Base-by-base conservation (phyloP, 2,329 filamentous ascomycete species). In the Fusarium xylarioides region DNA sequence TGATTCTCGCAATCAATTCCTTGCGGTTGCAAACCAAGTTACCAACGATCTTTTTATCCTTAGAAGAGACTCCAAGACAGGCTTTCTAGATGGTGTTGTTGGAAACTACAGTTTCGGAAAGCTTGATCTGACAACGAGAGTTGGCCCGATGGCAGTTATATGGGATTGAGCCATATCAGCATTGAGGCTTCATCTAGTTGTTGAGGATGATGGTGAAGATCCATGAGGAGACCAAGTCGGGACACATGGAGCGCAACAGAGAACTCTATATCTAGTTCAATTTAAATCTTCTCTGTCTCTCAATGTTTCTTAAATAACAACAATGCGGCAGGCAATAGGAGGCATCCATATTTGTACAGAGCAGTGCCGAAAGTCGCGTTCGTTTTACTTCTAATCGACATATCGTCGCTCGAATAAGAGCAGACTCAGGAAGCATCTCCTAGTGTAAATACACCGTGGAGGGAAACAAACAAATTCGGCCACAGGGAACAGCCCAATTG, bases 391-490 rank as follows among this genome's bases (percentile, higher is more conserved):
- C 19, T 0, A 38, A 12, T 38, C 3, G 19, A 21, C 11, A 4
- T 19, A 38, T 12, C 21, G 11, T 21, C 37, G 11, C 19, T 21
- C 7, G 3, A 38, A 21, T 1, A 38, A 38, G 19, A 38, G 19
- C 37, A 38, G 0, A 11, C 11, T 37, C 30, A 30, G 30, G 30
- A 30, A 30, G 30, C 9, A 30, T 30, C 8, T 9, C 11, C 30
- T 9, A 30, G 30, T 30, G 11, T 8, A 30, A 11, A 18, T 35
- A 35, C 8, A 18, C 8, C 14, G 9, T 18, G 2, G 35, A 37
- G 35, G 4, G 16, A 18, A 1, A 5, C 1, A 18, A 37, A 37
- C 4, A 2, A 6, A 19, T 11, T 19, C 18, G 10, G 4, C 9
- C 1, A 4, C 9, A 37, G 9, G 10, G 10, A 37, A 10, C 1